Percentiles rank a stretch among this genome's conserved stretches.
Conservation (phyloP, 1,139 yeast species). For the Oligophagozyma castellii region DNA sequence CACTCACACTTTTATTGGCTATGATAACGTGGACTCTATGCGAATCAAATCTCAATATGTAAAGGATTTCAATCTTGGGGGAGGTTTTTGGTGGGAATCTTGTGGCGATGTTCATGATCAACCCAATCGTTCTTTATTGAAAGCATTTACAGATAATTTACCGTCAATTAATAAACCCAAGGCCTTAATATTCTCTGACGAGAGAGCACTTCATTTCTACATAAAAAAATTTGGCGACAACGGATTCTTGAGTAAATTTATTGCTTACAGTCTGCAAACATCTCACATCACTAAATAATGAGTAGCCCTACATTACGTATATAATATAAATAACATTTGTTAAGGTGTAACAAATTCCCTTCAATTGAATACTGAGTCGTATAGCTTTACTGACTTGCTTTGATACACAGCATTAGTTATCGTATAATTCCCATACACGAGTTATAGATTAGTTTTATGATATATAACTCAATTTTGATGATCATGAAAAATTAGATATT, state of each 20-base stretch:
- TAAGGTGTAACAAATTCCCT: too few relatives aligned
- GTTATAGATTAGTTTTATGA: too few relatives aligned
- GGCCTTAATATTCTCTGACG: conserved; percentile 10
- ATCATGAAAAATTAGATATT: too few relatives aligned
- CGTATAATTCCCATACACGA: too few relatives aligned
- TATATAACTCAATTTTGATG: too few relatives aligned
- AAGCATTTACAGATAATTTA: conserved; percentile 11
- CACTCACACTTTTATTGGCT: conserved; percentile 36
- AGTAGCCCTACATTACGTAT: too few relatives aligned
- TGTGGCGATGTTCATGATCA: conserved; percentile 43
- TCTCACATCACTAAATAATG: too few relatives aligned
- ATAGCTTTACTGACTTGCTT: too few relatives aligned
- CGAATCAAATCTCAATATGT: conserved; percentile 49
- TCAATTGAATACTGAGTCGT: too few relatives aligned
- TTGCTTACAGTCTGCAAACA: too few relatives aligned
- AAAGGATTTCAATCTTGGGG: conserved; percentile 39
- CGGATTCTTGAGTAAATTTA: conserved; percentile 8
- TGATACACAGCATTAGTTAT: too few relatives aligned
- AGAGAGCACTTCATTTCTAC: conserved; percentile 11
- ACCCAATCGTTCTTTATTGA: conserved; percentile 29
- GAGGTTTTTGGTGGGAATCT: conserved; percentile 95
- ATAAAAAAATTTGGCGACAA: conserved; percentile 8
- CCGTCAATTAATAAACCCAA: conserved; percentile 5
- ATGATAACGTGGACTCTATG: conserved; percentile 50
- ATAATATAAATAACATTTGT: too few relatives aligned